A percentile compares a stretch with the other conserved stretches of the same genome.
Conservation (phyloP, 805 yeast species). For the Metschnikowia colocasiae region DNA sequence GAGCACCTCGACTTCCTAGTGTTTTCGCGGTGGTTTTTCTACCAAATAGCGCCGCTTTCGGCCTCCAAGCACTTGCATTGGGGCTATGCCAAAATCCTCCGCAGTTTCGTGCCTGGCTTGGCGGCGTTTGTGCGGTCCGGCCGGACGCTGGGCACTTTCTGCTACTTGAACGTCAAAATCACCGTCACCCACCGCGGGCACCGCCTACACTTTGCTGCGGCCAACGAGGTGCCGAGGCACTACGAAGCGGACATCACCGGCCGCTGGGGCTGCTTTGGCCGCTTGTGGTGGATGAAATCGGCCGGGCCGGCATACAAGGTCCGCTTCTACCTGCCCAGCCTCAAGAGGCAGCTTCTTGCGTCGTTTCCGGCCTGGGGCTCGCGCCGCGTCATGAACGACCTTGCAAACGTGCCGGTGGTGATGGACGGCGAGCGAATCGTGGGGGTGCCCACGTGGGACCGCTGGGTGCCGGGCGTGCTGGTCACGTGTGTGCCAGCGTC, state of each 20-base stretch:
- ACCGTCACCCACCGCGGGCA: not conserved
- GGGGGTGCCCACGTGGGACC: constrained; percentile 1
- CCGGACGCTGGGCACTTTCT: not conserved
- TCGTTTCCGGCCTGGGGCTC: constrained; percentile 2
- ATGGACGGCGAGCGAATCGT: not conserved
- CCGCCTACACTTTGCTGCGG: not conserved
- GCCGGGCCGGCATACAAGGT: not conserved
- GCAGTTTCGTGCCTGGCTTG: constrained; percentile 27
- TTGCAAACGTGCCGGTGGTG: constrained; percentile 1
- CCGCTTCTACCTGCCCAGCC: constrained; percentile 1
- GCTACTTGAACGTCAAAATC: constrained; percentile 2
- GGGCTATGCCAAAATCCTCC: constrained; percentile 37
- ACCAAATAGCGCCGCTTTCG: constrained; percentile 25
- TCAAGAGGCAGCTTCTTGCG: not conserved
- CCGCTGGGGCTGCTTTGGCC: constrained; percentile 11
- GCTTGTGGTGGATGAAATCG: constrained; percentile 17
- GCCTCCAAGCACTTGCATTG: constrained; percentile 36
- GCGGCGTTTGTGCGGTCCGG: not conserved
- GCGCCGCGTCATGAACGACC: not conserved
- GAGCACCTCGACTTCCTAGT: constrained; percentile 14
- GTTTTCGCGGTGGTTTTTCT: constrained; percentile 29
- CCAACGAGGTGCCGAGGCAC: not conserved
- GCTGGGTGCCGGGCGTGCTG: not conserved
- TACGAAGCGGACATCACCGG: not conserved
- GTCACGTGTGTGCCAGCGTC: not conserved